These are phyloP conservation scores for Pyrenula massariospora DNA, from an alignment of 495 filamentous ascomycete genomes.

Conservation along the genomic window DNA sequence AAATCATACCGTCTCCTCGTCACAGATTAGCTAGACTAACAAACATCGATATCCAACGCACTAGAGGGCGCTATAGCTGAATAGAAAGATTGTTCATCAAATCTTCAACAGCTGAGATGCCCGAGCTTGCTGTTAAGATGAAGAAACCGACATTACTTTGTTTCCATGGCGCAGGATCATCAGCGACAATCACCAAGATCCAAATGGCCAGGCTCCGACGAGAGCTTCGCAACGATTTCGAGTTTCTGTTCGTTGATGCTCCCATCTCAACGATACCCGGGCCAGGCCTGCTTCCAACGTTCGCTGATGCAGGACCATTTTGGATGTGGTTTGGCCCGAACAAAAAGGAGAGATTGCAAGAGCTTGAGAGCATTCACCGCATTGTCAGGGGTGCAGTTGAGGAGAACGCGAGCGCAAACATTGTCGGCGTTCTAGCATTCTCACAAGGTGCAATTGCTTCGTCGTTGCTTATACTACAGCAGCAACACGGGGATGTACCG, in stretches of 20 bases:
- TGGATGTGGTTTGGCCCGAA: not conserved
- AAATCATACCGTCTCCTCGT: too few species aligned
- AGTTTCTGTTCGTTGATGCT: not conserved
- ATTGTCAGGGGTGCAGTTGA: not conserved
- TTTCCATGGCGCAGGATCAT: not conserved
- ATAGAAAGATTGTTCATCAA: not conserved
- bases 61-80: too few species aligned
- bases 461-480: not conserved
- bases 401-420: not conserved
- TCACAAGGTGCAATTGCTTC: not conserved
- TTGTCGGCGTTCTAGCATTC: not conserved
- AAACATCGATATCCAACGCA: too few species aligned
- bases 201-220: not conserved
- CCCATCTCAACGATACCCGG: not conserved
- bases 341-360: not conserved
- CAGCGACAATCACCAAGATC: not conserved
- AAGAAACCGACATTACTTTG: not conserved
- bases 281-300: not conserved
- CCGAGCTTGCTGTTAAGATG: not conserved
- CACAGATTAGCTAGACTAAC: too few species aligned
- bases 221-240: not conserved
- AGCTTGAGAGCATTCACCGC: not conserved
- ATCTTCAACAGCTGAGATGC: not conserved
- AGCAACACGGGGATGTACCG: not conserved
- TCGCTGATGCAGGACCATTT: not conserved